Percentiles rank a stretch among this genome's conserved stretches.
phyloP scores from a whole-genome alignment of 2,329 filamentous ascomycete species.

The Colletotrichum karsti region DNA sequence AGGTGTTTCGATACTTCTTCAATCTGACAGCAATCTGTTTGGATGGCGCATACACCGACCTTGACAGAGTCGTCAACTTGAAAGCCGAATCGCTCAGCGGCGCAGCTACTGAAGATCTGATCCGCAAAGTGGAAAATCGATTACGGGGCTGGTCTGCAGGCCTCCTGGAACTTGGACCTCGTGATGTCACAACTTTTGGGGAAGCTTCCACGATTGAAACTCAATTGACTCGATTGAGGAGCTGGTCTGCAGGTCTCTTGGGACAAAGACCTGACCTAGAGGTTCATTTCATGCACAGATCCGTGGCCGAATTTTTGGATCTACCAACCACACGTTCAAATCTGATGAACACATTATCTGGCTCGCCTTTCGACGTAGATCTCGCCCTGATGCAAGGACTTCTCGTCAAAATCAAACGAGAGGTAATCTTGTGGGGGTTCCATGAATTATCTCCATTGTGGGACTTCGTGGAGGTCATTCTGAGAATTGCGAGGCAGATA shows the following conservation, averaged over 20 bases:
- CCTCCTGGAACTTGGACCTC: too few relatives aligned
- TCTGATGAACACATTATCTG: background rate
- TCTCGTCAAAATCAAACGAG: background rate
- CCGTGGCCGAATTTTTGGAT: background rate
- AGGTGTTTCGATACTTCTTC: background rate
- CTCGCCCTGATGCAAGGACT: background rate
- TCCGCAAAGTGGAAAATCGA: too few relatives aligned
- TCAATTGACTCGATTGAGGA: background rate
- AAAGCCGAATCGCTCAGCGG: background rate
- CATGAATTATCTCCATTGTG: too few relatives aligned
- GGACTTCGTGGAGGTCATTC: too few relatives aligned
- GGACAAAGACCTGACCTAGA: background rate
- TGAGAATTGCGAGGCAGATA: too few relatives aligned
- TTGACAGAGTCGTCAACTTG: rapidly evolving
- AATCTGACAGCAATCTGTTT: background rate
- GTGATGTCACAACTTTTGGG: too few relatives aligned
- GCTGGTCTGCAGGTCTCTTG: background rate
- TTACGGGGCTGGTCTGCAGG: too few relatives aligned
- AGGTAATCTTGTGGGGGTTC: too few relatives aligned
- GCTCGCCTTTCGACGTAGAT: background rate
- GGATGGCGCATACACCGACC: background rate
- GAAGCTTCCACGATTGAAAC: too few relatives aligned
- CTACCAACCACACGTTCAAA: background rate
- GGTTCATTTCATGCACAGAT: background rate
- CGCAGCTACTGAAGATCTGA: too few relatives aligned